Evolutionary conservation across 192 early-diverging fungal genomes (phyloP).

Genomic region (Linnemannia schmuckeri): DNA sequence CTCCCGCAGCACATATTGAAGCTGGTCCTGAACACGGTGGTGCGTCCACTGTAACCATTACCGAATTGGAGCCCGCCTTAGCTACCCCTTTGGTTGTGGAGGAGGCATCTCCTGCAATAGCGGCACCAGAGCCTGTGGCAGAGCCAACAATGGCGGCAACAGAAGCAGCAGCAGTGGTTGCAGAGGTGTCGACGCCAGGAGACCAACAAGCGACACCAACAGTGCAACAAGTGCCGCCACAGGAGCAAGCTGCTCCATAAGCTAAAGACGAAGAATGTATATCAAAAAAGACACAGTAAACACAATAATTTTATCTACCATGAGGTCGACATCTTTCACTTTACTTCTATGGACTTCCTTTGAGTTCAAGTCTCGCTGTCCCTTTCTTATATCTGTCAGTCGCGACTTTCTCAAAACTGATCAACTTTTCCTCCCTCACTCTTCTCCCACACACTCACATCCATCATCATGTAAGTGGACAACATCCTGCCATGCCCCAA

Average conservation of each 20-base stretch:
- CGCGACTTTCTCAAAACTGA: constrained; percentile 4
- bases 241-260: not conserved
- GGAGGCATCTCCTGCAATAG: not conserved
- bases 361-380: not conserved
- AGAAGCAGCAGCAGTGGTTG: not conserved
- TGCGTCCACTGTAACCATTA: not conserved
- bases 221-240: not conserved
- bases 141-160: not conserved
- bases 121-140: not conserved
- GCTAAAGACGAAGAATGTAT: not conserved
- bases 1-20: constrained; percentile 2
- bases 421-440: constrained; percentile 2
- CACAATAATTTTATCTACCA: constrained; percentile 6
- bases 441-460: not conserved
- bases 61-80: not conserved
- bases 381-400: not conserved
- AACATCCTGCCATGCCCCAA: not conserved
- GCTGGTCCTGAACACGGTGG: not conserved
- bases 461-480: constrained; percentile 6
- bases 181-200: not conserved
- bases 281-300: not conserved
- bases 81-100: not conserved
- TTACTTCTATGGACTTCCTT: not conserved
- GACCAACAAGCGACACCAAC: constrained; percentile 4
- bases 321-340: not conserved